Conservation (phyloP, 371 early-diverging fungal genomes). For the Rhizopus stolonifer region DNA sequence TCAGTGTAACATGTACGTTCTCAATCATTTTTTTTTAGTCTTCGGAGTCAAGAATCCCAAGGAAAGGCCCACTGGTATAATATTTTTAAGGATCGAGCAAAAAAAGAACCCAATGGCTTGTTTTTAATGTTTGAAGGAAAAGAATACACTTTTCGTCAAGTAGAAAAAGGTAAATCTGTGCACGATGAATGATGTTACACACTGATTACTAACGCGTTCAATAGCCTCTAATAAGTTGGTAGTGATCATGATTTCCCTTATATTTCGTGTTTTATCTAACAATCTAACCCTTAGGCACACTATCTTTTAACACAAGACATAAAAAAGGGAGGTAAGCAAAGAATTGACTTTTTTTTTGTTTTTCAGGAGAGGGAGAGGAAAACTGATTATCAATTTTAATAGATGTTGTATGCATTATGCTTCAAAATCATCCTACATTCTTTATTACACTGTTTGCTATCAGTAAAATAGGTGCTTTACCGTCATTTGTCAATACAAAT, state of each 20-base stretch:
- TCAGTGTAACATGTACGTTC: neutral
- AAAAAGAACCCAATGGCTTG: slow-evolving; percentile 18
- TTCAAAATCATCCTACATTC: slow-evolving; percentile 34
- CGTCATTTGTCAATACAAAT: slow-evolving; percentile 35
- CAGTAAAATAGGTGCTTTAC: slow-evolving; percentile 32
- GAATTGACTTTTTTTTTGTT: neutral
- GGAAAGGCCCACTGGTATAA: slow-evolving; percentile 27
- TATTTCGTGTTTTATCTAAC: neutral
- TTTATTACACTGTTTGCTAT: slow-evolving; percentile 26
- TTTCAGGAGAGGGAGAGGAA: neutral
- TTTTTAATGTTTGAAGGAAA: slow-evolving; percentile 33
- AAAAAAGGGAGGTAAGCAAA: slow-evolving; percentile 17
- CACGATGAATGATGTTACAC: too few relatives aligned
- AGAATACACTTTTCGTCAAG: slow-evolving; percentile 25
- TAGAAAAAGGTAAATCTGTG: slow-evolving; percentile 28
- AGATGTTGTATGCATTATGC: slow-evolving; percentile 32
- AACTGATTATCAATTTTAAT: neutral
- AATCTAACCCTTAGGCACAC: slow-evolving; percentile 18
- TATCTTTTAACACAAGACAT: slow-evolving; percentile 20
- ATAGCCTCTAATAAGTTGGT: slow-evolving; percentile 29
- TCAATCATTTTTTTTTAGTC: slow-evolving; percentile 2
- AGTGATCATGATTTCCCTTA: too few relatives aligned
- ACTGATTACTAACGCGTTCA: neutral
- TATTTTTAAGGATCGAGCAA: slow-evolving; percentile 30
- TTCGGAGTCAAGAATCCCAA: slow-evolving; percentile 16